Conservation (phyloP, 2,329 filamentous ascomycete genomes). For the Rasamsonia emersonii region DNA sequence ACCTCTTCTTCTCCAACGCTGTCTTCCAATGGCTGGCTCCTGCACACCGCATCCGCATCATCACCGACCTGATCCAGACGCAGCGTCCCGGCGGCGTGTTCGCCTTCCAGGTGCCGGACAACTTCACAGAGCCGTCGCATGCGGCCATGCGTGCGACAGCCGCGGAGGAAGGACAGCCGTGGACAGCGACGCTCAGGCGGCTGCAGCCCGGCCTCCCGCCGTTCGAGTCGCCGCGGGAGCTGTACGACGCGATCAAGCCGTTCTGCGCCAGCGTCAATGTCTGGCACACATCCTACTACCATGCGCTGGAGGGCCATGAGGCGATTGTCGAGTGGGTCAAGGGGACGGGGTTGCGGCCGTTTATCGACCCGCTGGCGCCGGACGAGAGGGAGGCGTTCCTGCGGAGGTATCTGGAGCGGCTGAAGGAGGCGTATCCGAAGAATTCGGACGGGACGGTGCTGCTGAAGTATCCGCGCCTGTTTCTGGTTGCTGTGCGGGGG, state of each 20-base stretch:
- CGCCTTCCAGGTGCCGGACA: conserved; percentile 49
- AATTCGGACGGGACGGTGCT: conserved; percentile 46
- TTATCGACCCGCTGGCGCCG: conserved; percentile 39
- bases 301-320: conserved; percentile 40
- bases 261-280: conserved; percentile 39
- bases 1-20: conserved; percentile 50
- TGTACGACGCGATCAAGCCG: conserved; percentile 43
- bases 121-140: conserved; percentile 43
- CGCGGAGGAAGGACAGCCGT: conserved; percentile 24
- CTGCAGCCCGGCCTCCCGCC: conserved; percentile 35
- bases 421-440: conserved; percentile 39
- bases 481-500: conserved; percentile 16
- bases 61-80: conserved; percentile 36
- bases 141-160: conserved; percentile 42
- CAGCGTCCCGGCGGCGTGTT: conserved; percentile 41
- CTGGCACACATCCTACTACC: conserved; percentile 49
- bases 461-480: conserved; percentile 27
- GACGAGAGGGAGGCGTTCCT: conserved; percentile 39
- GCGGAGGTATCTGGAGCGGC: conserved; percentile 36
- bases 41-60: conserved; percentile 31
- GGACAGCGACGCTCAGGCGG: conserved; percentile 24
- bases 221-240: conserved; percentile 39
- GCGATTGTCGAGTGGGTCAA: conserved; percentile 54
- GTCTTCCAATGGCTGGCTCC: conserved; percentile 50
- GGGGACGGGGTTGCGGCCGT: conserved; percentile 49